Evolutionary conservation across 345 rosid genomes (phyloP).

Genomic region (Crucihimalaya himalaica): DNA sequence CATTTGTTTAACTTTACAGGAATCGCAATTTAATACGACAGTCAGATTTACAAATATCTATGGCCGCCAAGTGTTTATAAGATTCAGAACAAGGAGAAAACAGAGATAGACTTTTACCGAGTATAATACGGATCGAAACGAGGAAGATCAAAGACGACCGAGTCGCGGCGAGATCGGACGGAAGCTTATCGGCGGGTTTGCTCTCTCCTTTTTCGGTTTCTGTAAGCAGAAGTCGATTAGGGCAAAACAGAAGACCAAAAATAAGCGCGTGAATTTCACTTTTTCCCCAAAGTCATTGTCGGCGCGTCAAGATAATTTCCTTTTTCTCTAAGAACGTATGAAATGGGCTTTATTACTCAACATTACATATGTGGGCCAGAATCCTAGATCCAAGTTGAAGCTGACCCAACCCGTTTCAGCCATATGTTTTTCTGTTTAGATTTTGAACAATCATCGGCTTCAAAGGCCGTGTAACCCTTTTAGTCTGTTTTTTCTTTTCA

Average conservation of each 20-base stretch:
- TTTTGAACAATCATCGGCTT: neutral
- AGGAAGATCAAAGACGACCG: conserved; percentile 11
- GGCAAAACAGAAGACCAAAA: conserved; percentile 26
- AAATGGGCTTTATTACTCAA: conserved; percentile 18
- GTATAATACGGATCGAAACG: neutral
- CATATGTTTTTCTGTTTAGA: neutral
- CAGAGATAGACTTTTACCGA: neutral
- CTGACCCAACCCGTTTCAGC: neutral
- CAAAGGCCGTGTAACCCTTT: neutral
- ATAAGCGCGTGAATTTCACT: conserved; percentile 30
- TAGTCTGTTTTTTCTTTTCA: no score
- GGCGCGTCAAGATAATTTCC: conserved; percentile 24
- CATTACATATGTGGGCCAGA: neutral
- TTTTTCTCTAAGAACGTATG: neutral
- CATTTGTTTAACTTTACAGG: conserved; percentile 52
- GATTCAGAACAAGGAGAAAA: neutral
- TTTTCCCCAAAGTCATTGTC: neutral
- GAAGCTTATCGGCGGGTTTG: conserved; percentile 19
- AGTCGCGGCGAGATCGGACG: conserved; percentile 23
- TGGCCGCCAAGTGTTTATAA: neutral
- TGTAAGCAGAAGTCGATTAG: conserved; percentile 24
- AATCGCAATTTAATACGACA: conserved; percentile 30
- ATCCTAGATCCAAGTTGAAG: neutral
- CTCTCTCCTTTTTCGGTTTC: conserved; percentile 23
- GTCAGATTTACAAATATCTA: neutral